phyloP scores from a whole-genome alignment of 768 basidiomycete species.

The Russula olivacea region DNA sequence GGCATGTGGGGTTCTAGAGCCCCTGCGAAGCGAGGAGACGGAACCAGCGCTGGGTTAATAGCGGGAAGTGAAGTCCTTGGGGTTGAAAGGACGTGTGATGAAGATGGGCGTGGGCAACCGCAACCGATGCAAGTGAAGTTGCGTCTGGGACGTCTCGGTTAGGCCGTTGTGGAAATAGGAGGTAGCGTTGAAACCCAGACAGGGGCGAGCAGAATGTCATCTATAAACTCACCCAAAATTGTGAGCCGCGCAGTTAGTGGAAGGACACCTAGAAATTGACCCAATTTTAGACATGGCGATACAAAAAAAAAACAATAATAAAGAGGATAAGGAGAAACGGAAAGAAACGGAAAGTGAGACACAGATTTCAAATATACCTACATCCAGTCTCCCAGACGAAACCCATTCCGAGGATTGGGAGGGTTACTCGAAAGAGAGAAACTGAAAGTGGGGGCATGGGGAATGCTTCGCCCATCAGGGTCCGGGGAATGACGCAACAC shows the following conservation, averaged over 20 bases:
- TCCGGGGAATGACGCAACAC: neutral
- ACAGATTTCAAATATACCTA: conserved; percentile 36
- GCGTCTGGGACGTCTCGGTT: conserved; percentile 52
- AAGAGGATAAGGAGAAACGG: too few species aligned
- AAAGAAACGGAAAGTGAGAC: conserved; percentile 12
- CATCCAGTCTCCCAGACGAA: conserved; percentile 74
- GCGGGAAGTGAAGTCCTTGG: conserved; percentile 29
- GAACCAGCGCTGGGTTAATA: conserved; percentile 22
- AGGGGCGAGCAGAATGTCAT: conserved; percentile 26
- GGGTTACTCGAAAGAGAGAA: conserved; percentile 65
- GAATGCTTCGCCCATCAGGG: neutral
- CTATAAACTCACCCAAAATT: conserved; percentile 70
- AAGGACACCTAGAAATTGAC: conserved; percentile 47
- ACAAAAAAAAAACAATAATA: neutral
- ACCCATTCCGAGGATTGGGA: conserved; percentile 61
- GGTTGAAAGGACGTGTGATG: conserved; percentile 26
- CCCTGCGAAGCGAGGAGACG: conserved; percentile 17
- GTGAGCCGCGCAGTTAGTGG: conserved; percentile 67
- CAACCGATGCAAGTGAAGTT: conserved; percentile 75
- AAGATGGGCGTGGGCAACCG: conserved; percentile 49
- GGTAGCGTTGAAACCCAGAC: conserved; percentile 26
- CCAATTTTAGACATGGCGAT: conserved; percentile 5
- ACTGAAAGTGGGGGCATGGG: conserved; percentile 32
- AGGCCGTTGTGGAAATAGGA: conserved; percentile 27
- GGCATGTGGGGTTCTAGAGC: conserved; percentile 15